Evolutionary conservation across 495 filamentous ascomycete genomes (phyloP).

Genomic region (Trichoderma virens): DNA sequence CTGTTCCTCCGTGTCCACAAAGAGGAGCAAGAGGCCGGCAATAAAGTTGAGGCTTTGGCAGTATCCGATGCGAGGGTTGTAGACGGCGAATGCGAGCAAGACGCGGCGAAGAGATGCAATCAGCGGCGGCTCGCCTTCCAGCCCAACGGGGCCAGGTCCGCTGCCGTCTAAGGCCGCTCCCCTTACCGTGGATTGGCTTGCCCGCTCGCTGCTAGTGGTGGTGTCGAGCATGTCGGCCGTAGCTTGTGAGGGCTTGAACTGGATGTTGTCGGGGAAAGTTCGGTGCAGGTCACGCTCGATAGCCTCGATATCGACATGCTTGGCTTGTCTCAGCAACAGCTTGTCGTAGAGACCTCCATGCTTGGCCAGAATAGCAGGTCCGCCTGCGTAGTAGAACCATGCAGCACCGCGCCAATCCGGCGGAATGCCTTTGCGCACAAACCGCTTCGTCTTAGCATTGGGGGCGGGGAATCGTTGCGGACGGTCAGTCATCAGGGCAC

Average conservation of each 20-base stretch:
- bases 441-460: slow-evolving; percentile 76
- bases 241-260: slow-evolving; percentile 59
- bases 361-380: slow-evolving; percentile 64
- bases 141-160: slow-evolving; percentile 23
- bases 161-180: slow-evolving; percentile 16
- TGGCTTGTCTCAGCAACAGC: slow-evolving; percentile 55
- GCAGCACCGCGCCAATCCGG: slow-evolving; percentile 86
- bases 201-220: slow-evolving; percentile 3
- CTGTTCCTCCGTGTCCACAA: slow-evolving; percentile 80
- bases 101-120: slow-evolving; percentile 76
- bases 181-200: background rate
- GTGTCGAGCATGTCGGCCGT: background rate
- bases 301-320: slow-evolving; percentile 70
- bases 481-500: slow-evolving; percentile 60
- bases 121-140: slow-evolving; percentile 59
- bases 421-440: slow-evolving; percentile 91
- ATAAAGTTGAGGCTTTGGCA: slow-evolving; percentile 97
- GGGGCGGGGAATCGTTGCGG: slow-evolving; percentile 73
- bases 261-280: slow-evolving; percentile 91
- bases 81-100: slow-evolving; percentile 79
- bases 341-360: slow-evolving; percentile 66
- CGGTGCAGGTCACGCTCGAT: slow-evolving; percentile 94
- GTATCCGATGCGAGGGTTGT: slow-evolving; percentile 86
- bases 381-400: slow-evolving; percentile 98
- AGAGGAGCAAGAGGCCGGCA: slow-evolving; percentile 88